A percentile compares a stretch with the other conserved stretches of the same genome.
Evolutionary conservation across 2,329 filamentous ascomycete species (phyloP).

Genomic region (Geosmithia putterillii): DNA sequence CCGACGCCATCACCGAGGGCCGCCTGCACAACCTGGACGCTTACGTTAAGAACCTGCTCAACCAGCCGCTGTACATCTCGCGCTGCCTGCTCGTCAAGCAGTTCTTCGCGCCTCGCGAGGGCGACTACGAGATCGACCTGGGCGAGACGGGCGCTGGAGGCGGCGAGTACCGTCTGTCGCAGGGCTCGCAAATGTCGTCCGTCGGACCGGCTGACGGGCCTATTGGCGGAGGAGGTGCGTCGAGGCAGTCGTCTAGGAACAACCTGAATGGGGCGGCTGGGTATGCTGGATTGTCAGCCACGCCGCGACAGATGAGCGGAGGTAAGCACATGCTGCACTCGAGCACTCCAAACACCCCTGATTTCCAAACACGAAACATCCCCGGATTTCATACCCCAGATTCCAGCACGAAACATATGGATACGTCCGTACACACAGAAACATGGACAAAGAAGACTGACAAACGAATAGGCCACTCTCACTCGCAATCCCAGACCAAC

Average conservation of each 20-base stretch:
- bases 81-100: slow-evolving; percentile 74
- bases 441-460: slow-evolving; percentile 23
- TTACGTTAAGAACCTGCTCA: slow-evolving; percentile 85
- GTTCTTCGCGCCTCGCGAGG: slow-evolving; percentile 81
- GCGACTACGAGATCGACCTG: slow-evolving; percentile 86
- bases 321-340: slow-evolving; percentile 5
- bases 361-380: slow-evolving; percentile 12
- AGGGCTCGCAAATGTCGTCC: slow-evolving; percentile 55
- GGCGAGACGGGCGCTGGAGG: slow-evolving; percentile 51
- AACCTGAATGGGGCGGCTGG: slow-evolving; percentile 43
- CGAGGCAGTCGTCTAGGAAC: slow-evolving; percentile 52
- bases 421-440: too few species aligned
- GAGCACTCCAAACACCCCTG: not conserved
- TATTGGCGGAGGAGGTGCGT: slow-evolving; percentile 31
- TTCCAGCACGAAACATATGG: too few species aligned
- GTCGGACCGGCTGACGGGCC: slow-evolving; percentile 44
- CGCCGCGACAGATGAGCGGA: slow-evolving; percentile 29
- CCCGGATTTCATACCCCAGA: too few species aligned
- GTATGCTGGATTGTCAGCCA: slow-evolving; percentile 40
- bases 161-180: slow-evolving; percentile 67
- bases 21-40: slow-evolving; percentile 86
- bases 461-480: slow-evolving; percentile 30
- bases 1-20: slow-evolving; percentile 92
- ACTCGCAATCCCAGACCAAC: slow-evolving; percentile 16
- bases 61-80: slow-evolving; percentile 74